A percentile compares a stretch with the other conserved stretches of the same genome.
Evolutionary conservation across 2,329 filamentous ascomycete genomes (phyloP).

Genomic region (Apiospora kogelbergensis): DNA sequence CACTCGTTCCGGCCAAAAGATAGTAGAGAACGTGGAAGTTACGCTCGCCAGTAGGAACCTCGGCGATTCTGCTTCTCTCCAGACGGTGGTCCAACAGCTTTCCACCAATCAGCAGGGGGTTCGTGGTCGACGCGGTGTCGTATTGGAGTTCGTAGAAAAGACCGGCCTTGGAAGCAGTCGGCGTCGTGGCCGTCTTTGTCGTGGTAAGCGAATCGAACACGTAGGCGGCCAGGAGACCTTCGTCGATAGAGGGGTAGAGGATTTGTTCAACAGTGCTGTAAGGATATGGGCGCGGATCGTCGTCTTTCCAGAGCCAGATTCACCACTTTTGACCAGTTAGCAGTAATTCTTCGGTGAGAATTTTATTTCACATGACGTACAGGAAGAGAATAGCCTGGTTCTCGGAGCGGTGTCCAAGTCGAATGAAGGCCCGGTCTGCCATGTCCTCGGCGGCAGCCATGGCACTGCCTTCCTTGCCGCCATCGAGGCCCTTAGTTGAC

Average conservation of each 20-base stretch:
- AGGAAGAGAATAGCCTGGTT: constrained; percentile 92
- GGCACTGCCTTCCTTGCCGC: constrained; percentile 85
- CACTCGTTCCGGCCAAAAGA: constrained; percentile 85
- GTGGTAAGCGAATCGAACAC: constrained; percentile 96
- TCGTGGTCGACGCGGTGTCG: constrained; percentile 81
- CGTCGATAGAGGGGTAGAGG: constrained; percentile 86
- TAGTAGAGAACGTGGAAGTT: constrained; percentile 98
- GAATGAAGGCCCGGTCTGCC: constrained; percentile 79
- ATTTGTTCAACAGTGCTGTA: constrained; percentile 81
- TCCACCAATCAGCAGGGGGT: constrained; percentile 86
- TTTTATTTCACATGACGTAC: constrained; percentile 54
- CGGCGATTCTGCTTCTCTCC: constrained; percentile 86
- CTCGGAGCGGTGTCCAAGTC: constrained; percentile 84
- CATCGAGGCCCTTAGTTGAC: constrained; percentile 85
- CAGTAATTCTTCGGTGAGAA: constrained; percentile 8
- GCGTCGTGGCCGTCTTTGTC: constrained; percentile 93
- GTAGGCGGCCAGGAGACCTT: constrained; percentile 94
- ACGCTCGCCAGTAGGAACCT: constrained; percentile 91
- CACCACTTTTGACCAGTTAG: constrained; percentile 62
- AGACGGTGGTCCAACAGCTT: constrained; percentile 93
- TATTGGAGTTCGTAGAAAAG: constrained; percentile 97
- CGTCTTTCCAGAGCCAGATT: constrained; percentile 95
- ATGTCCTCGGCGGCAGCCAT: constrained; percentile 92
- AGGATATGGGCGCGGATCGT: constrained; percentile 89
- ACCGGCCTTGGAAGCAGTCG: constrained; percentile 92